Evolutionary conservation across 352 stramenopile species (phyloP), one percentile per base, ranked within the genome.

Genomic region (Phytophthora hybrid): DNA sequence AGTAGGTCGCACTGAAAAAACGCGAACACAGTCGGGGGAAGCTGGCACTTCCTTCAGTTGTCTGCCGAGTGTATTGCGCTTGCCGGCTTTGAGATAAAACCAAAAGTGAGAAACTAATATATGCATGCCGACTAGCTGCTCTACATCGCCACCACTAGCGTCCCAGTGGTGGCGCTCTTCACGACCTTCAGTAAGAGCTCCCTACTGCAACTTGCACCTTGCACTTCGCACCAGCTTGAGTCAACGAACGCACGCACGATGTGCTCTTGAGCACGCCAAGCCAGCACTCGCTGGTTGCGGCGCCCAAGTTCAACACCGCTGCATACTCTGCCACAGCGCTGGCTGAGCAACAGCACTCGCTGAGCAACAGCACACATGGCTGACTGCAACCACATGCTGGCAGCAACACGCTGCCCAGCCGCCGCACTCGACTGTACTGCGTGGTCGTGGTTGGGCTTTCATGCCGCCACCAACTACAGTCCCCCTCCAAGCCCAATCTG

Each of bases 381-480:
- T 65, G 16, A 61, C 46, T 59, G 64, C 19, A 65, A 65, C 46
- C 55, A 57, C 64, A 37, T 65, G 56, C 46, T 55, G 52, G 46
- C n/a, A 26, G 16, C 16, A 26, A 16, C 46, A 21, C 18, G 46
- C n/a, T 47, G 29, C 5, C 41, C 23, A 26, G 29, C 29, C 21
- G 31, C 16, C 19, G 37, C 21, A 65, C 63, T 54, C 65, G 21
- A 71, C 56, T 53, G 55, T n/a, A 66, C 63, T 37, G 23, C 47
- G 49, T 71, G 64, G 63, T 64, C 63, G 18, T 63, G 44, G 54
- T 58, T 63, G 63, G 41, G 26, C 26, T 58, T 62, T 71, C 16
- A 63, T 29, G 37, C 49, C 41, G 8, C 26, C 10, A 67, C 63
- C 57, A 21, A 67, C 74, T 59, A 78, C 79, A 71, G 41, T 64